Evolutionary conservation across 768 basidiomycete genomes (phyloP), one percentile per base, ranked within the genome.

Genomic region (Lactarius pseudohatsudake): DNA sequence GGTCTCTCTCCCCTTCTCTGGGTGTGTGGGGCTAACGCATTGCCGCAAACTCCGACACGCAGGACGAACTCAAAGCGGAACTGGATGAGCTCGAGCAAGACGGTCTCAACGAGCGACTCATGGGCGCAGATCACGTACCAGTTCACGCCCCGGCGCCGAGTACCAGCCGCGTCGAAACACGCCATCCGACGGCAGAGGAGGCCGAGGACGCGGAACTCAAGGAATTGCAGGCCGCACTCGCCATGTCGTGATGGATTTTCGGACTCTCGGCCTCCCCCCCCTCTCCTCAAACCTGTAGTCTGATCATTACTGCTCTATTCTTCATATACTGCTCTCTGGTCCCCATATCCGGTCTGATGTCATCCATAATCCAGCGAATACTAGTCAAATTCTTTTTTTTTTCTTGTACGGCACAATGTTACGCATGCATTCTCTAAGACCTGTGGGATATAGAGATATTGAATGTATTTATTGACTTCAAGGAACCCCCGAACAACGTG

Each of bases 131-230:
- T 66, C 88, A 89, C 72, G 97, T 86, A 40, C 97, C 97, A 57
- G 81, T 91, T 65, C 94, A 97, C 75, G 78, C 87, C 64, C 96
- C 96, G 34, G 81, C 85, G 34, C 81, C 85, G 41, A 83, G 84
- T 26, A 77, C 85, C n/a, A 78, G 76, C 75, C 70, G 50, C 32
- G 57, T 50, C 59, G 66, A 76, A 34, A 30, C 26, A 8, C 81
- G 69, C 75, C 75, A 66, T 61, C 75, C 76, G 72, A 82, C 80
- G 62, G 85, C 84, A 69, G 94, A 95, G 75, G 92, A 93, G 77
- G 94, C 96, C 81, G 96, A 98, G 76, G 96, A 93, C 70, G 87
- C 85, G 54, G 88, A 96, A 77, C 86, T 98, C 75, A 85, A 84
- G 77, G 88, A 92, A 76, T 81, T 98, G 71, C 96, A 97, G 79